phyloP scores from a whole-genome alignment of 225 moss, liverwort and hornwort species.

The Straminergon stramineum region DNA sequence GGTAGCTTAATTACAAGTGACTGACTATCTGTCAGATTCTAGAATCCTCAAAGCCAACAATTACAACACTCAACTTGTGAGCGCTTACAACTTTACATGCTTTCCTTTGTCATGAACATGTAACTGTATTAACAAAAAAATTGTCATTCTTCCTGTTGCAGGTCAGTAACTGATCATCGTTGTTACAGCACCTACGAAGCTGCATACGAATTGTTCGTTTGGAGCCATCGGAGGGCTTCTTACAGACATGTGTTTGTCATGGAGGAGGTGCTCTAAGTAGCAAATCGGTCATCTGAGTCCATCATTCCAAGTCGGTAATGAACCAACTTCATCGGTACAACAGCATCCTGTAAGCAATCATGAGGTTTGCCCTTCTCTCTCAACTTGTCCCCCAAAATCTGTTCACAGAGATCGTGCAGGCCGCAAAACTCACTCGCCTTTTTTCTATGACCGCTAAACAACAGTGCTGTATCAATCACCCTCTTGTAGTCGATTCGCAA shows the following conservation, averaged over 20 bases:
- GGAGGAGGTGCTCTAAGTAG: too few relatives aligned
- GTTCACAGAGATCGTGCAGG: not conserved
- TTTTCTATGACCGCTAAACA: not conserved
- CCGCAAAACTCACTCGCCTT: fast-evolving
- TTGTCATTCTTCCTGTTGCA: not conserved
- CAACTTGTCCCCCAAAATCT: not conserved
- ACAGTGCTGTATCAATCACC: not conserved
- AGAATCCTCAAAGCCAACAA: not conserved
- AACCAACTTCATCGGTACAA: not conserved
- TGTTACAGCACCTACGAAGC: not conserved
- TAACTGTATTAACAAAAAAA: not conserved
- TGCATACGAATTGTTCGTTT: not conserved
- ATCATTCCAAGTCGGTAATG: not conserved
- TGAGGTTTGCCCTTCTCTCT: not conserved
- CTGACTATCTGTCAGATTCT: not conserved
- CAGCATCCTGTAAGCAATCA: not conserved
- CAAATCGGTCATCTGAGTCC: not conserved
- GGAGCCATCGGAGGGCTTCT: too few relatives aligned
- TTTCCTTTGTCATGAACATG: not conserved
- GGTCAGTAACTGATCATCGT: not conserved
- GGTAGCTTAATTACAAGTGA: not conserved
- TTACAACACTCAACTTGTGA: not conserved
- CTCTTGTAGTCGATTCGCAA: not conserved
- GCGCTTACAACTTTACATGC: not conserved
- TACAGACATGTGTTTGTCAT: not conserved